Evolutionary conservation across 306 rosid species (phyloP).

Genomic region (Hippophae tibetana): DNA sequence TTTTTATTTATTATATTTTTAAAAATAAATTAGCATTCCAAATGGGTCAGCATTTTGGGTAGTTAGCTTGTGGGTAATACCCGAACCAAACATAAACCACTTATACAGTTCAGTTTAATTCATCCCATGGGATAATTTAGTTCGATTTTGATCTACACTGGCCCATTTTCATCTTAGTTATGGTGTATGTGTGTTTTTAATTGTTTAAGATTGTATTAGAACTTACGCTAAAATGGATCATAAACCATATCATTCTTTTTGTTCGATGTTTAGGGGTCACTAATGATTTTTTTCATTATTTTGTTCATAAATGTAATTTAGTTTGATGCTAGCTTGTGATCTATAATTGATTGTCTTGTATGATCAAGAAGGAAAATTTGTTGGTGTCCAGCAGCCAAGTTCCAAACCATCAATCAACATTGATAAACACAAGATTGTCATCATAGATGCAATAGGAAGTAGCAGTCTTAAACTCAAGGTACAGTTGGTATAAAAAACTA

Average conservation of each 20-base stretch:
- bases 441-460: slow-evolving; percentile 90
- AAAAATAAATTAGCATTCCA: too few species aligned
- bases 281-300: neutral
- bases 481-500: slow-evolving; percentile 8
- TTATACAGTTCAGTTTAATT: too few species aligned
- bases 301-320: slow-evolving; percentile 22
- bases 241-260: neutral
- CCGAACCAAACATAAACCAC: too few species aligned
- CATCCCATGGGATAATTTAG: too few species aligned
- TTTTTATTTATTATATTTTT: too few species aligned
- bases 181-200: too few species aligned
- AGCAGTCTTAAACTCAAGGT: slow-evolving; percentile 92
- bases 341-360: slow-evolving; percentile 79
- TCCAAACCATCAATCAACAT: slow-evolving; percentile 81
- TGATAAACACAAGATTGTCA: slow-evolving; percentile 51
- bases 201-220: too few species aligned
- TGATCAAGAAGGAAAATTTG: slow-evolving; percentile 79
- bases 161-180: too few species aligned
- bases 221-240: neutral
- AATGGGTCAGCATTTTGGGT: too few species aligned
- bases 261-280: neutral
- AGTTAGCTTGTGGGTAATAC: too few species aligned
- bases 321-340: slow-evolving; percentile 97
- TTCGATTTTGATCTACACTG: too few species aligned
- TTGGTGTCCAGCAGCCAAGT: slow-evolving; percentile 75